Base-by-base conservation (phyloP, 1,284 basidiomycete genomes). In the Pyrrhoderma lamaoense region DNA sequence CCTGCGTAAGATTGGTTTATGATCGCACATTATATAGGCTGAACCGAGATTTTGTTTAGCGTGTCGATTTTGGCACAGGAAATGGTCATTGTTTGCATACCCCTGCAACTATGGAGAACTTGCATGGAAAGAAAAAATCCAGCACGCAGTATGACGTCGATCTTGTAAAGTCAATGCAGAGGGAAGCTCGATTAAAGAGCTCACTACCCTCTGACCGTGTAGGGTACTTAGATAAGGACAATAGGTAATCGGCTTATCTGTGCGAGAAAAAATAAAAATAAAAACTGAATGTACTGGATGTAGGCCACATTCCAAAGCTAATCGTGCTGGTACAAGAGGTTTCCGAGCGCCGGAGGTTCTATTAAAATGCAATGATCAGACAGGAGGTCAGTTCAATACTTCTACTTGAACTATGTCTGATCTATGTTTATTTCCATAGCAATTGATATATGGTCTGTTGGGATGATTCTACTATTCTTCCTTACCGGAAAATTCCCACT, bases 331-430 rank as follows among this genome's bases (percentile, higher is more conserved):
- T 1, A 99, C 95, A 5, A 73, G 95, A 62, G 96, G 95, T 0
- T 99, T 99, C 67, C 83, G 95, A 52, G 94, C 95, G 0, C 95
- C 95, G 0, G 96, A 99, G 62, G 96, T 99, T 8, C 68, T 99
- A 22, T 69, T 99, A 45, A 99, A 99, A 67, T 99, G 95, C 60
- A 84, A 85, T 18, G 88, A 93, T 59, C 95, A 99, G 69, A 88
- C 86, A 3, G 90, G 91, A 55, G 89, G 93, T 93, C 61, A 57
- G 80, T 71, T 19, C 42, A 31, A 42, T 46, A 47, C 25, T 8
- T 16, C 27, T 14, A 8, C 37, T 27, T 54, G 36, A 43, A 19
- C 36, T 19, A 23, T 49, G 40, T 37, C 49, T 47, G 27, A 27
- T 38, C 52, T 58, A 48, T 58, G 8, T 42, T 44, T 19, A 21